Base-by-base conservation (phyloP, 1,139 yeast genomes). In the Saccharomyces hybrid region DNA sequence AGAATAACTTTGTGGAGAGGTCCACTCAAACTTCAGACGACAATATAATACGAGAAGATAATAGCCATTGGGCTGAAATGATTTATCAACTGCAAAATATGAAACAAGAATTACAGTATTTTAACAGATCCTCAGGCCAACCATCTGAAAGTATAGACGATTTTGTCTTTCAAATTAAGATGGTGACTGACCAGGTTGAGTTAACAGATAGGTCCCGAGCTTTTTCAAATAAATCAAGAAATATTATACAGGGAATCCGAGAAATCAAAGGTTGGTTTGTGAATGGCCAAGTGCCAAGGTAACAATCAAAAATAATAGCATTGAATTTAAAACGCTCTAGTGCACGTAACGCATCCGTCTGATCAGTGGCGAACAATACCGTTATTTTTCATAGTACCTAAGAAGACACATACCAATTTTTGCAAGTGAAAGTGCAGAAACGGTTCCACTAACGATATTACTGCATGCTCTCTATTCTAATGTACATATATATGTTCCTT, bases 31-130 rank as follows among this genome's bases (percentile, higher is more conserved):
- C 70, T 2, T 26, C 57, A 53, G 48, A 64, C 53, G 53, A 53
- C 26, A 4, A 42, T 50, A 64, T 34, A 68, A 65, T 26, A 67
- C 70, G 30, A 61, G 75, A 55, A 57, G 69, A 54, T 14, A 64
- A 68, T 50, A 69, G 70, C 56, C 75, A 75, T 16, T 60, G 77
- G 75, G 38, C 73, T 64, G 57, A 70, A 63, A 25, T 74, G 49
- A 63, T 47, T 28, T 51, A 53, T 6, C 58, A 57, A 41, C 51
- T 66, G 25, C 50, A 58, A 27, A 56, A 54, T n/a, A 50, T 53
- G 6, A 56, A 54, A 14, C 48, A 46, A 20, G 52, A 54, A 20
- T 42, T 66, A 30, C 51, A 57, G 13, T 51, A 56, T 6, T 62
- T 56, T 49, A 61, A 58, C 47, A 49, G 41, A 8, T 44, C 50